These are phyloP conservation scores for Sclerotinia minor DNA, from an alignment of 2,329 filamentous ascomycete species.

Conservation along the genomic window DNA sequence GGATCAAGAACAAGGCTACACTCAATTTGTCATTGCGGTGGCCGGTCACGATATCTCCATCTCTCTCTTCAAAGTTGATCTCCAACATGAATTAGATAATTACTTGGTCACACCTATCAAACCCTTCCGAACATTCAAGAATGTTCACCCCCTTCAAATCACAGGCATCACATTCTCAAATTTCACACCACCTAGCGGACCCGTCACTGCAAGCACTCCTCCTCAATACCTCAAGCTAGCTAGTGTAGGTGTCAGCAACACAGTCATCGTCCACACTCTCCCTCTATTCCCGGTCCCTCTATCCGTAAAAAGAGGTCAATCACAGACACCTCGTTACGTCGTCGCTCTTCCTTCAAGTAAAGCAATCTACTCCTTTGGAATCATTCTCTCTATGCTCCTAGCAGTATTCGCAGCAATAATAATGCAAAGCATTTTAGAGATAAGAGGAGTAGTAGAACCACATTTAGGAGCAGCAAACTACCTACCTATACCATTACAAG, in stretches of 20 bases:
- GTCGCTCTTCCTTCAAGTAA: conserved; percentile 38
- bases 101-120: conserved; percentile 55
- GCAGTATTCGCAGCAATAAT: conserved; percentile 35
- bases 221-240: conserved; percentile 41
- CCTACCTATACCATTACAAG: conserved; percentile 35
- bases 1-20: conserved; percentile 55
- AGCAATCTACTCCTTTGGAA: conserved; percentile 32
- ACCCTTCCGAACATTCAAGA: conserved; percentile 54
- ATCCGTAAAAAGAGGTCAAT: conserved; percentile 37
- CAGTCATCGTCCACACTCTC: conserved; percentile 42
- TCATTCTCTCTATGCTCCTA: conserved; percentile 33
- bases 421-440: conserved; percentile 39
- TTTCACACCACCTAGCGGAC: conserved; percentile 36
- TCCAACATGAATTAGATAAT: conserved; percentile 50
- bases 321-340: conserved; percentile 39
- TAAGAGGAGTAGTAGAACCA: conserved; percentile 34
- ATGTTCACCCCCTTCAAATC: conserved; percentile 58
- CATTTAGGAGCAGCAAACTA: conserved; percentile 35
- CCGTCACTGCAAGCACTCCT: conserved; percentile 37
- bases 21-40: conserved; percentile 79
- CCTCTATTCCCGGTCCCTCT: conserved; percentile 41
- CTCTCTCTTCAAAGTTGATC: conserved; percentile 74
- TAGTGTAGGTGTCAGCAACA: conserved; percentile 41
- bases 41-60: conserved; percentile 79
- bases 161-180: conserved; percentile 60